Evolutionary conservation across 306 rosid species (phyloP), one percentile per base, ranked within the genome.

Genomic region (Dryas alaskensis): DNA sequence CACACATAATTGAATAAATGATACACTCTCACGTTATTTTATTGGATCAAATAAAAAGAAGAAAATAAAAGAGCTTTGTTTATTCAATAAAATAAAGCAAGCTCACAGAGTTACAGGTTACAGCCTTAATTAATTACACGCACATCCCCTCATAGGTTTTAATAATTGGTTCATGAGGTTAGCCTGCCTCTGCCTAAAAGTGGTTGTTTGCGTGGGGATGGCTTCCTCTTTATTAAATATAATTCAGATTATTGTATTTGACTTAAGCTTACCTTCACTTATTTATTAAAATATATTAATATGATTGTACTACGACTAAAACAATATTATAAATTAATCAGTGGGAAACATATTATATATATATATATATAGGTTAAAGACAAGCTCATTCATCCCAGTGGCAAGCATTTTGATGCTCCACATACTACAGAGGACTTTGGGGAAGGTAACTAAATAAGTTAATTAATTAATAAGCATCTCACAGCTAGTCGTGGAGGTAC

Each of bases 361-460:
- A 37, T 10, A 37, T 42, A 27, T 27, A 11, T 14, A n/a, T 14
- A n/a, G 73, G 50, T 60, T 7, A 55, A 31, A 67, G 48, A 66
- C 66, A 31, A 39, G 73, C 16, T 73, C 11, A 50, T 16, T 62
- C 50, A 17, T 40, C 51, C 66, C 45, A 67, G 43, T 51, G 62
- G 75, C 75, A 19, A 19, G 75, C 75, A 70, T 61, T 53, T 70
- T 70, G 75, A 57, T 70, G 65, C 10, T 70, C 65, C 54, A 55
- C 16, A 43, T 22, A 22, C 44, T 43, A 40, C 65, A 70, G 42
- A 42, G 25, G 43, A 55, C 60, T 70, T 70, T 27, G 5, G 14
- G 48, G 13, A 43, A 12, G 43, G 31, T 10, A n/a, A 53, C 40
- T 7, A 3, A 43, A 11, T 7, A 43, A 66, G 5, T 22, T 47